phyloP scores from a whole-genome alignment of 225 moss, liverwort and hornwort species.

The Pleurozium schreberi region DNA sequence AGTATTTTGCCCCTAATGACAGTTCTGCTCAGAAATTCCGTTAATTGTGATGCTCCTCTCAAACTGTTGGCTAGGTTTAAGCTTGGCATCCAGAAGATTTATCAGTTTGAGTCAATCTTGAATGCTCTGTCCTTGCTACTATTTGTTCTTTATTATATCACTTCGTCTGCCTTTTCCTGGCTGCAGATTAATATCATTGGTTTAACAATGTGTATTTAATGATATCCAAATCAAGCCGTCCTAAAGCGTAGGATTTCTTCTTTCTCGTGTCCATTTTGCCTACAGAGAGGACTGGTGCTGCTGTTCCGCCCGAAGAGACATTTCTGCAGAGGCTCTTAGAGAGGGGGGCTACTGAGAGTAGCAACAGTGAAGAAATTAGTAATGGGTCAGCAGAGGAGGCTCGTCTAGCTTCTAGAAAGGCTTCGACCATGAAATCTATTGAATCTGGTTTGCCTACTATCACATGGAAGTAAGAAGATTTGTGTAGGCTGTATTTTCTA shows the following conservation, averaged over 20 bases:
- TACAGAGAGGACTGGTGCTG: conserved; percentile 53
- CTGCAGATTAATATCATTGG: background rate
- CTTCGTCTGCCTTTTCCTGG: background rate
- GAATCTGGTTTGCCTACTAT: background rate
- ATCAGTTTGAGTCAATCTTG: background rate
- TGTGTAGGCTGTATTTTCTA: background rate
- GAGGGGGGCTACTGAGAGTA: conserved; percentile 89
- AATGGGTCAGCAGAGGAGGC: conserved; percentile 45
- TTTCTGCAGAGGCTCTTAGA: conserved; percentile 89
- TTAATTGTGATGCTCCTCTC: background rate
- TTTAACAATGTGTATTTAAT: background rate
- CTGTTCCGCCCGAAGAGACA: conserved; percentile 65
- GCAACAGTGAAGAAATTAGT: conserved; percentile 49
- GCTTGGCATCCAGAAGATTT: background rate
- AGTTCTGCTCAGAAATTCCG: background rate
- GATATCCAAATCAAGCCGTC: background rate
- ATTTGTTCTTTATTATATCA: background rate
- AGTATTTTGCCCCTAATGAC: background rate
- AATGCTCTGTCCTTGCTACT: background rate
- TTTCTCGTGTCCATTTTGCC: background rate
- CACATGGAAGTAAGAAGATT: background rate
- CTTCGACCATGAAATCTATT: conserved; percentile 49
- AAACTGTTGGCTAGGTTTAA: background rate
- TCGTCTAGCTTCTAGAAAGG: conserved; percentile 49
- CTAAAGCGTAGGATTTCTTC: background rate